Evolutionary conservation across 2,329 filamentous ascomycete species (phyloP).

Genomic region (Fusarium tjaetaba): DNA sequence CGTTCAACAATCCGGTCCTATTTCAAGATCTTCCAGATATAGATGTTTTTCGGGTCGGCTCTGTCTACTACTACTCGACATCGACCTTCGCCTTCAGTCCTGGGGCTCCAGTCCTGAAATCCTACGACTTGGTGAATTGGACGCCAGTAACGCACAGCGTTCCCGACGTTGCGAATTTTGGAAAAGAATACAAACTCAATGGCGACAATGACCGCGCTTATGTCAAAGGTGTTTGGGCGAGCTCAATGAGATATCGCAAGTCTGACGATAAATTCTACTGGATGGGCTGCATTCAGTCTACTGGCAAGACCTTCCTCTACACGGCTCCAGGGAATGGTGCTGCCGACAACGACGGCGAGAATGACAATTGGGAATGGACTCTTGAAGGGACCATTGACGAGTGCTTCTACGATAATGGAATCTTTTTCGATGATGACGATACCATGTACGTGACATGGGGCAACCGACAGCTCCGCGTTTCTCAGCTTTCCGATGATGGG

Average conservation of each 20-base stretch:
- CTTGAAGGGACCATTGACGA: neutral
- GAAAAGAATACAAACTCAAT: neutral
- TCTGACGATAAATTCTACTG: neutral
- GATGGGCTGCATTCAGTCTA: neutral
- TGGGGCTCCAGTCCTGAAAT: neutral
- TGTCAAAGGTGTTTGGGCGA: neutral
- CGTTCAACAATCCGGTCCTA: neutral
- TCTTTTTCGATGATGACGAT: neutral
- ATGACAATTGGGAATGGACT: neutral
- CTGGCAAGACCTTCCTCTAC: neutral
- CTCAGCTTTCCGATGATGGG: neutral
- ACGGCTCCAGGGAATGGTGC: neutral
- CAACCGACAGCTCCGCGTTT: neutral
- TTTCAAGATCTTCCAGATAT: neutral
- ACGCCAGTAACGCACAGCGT: neutral
- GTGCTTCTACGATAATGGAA: neutral
- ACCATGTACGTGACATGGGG: neutral
- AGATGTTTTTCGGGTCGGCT: neutral
- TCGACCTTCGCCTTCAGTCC: neutral
- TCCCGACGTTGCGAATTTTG: neutral
- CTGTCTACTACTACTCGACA: neutral
- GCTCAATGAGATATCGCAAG: neutral
- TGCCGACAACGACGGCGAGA: neutral
- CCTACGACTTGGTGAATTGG: neutral
- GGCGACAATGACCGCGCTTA: neutral